These are phyloP conservation scores for Phoma herbarum DNA, from an alignment of 2,329 filamentous ascomycete genomes.

Conservation along the genomic window DNA sequence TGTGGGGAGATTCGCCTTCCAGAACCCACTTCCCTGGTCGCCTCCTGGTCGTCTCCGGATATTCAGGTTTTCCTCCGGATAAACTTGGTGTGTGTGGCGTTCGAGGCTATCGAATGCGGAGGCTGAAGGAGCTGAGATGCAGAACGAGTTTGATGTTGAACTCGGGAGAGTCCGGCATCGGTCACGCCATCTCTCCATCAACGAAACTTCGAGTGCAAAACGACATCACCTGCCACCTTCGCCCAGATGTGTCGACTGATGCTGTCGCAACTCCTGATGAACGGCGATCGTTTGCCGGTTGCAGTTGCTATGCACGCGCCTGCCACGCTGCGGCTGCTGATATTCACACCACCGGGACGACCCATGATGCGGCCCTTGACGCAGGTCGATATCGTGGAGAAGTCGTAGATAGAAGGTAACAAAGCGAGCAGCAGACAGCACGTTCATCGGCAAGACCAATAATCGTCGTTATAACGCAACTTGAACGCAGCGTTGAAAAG, in stretches of 20 bases:
- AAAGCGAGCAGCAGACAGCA: background rate
- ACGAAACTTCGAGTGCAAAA: constrained; percentile 16
- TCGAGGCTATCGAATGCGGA: constrained; percentile 22
- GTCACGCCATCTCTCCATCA: constrained; percentile 19
- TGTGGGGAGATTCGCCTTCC: constrained; percentile 26
- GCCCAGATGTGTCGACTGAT: constrained; percentile 15
- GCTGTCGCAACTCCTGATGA: constrained; percentile 5
- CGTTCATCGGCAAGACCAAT: background rate
- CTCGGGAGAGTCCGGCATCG: constrained; percentile 22
- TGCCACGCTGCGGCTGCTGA: constrained; percentile 11
- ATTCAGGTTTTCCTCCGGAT: constrained; percentile 21
- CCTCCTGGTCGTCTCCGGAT: constrained; percentile 20
- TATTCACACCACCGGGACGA: constrained; percentile 16
- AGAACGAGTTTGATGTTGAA: constrained; percentile 24
- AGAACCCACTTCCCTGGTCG: constrained; percentile 24
- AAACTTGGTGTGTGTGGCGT: constrained; percentile 21
- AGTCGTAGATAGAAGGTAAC: constrained; percentile 1
- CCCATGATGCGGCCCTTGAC: background rate
- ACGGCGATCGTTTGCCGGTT: constrained; percentile 9
- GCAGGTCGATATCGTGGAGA: background rate
- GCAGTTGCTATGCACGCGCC: constrained; percentile 4
- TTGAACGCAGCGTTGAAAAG: background rate
- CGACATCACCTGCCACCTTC: constrained; percentile 14
- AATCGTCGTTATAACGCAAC: constrained; percentile 3
- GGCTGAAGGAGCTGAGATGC: constrained; percentile 12